phyloP scores from a whole-genome alignment of 805 yeast genomes.

The Cyberlindnera amylophila region DNA sequence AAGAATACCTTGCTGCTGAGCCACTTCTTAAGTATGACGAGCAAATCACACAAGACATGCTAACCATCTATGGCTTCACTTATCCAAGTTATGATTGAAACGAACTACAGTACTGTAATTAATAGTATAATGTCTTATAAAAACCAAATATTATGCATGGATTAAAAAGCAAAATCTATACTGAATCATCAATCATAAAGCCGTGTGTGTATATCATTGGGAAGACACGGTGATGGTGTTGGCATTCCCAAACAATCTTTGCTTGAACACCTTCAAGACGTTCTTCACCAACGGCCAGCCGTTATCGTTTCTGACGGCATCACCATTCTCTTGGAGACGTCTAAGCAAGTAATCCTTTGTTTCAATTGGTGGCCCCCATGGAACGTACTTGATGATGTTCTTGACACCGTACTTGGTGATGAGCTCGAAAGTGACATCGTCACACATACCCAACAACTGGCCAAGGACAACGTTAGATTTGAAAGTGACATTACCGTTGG shows the following conservation, averaged over 20 bases:
- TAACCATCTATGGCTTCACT: too few species aligned
- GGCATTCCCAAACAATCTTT: slow-evolving; percentile 24
- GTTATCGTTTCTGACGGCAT: slow-evolving; percentile 81
- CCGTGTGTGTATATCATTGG: too few species aligned
- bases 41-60: too few species aligned
- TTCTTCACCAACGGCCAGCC: slow-evolving; percentile 72
- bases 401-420: slow-evolving; percentile 58
- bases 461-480: slow-evolving; percentile 74
- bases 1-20: too few species aligned
- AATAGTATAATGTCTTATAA: too few species aligned
- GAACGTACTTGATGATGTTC: slow-evolving; percentile 88
- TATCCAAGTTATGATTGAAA: too few species aligned
- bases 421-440: slow-evolving; percentile 75
- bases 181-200: too few species aligned
- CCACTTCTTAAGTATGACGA: too few species aligned
- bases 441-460: slow-evolving; percentile 95
- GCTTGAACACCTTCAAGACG: slow-evolving; percentile 36
- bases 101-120: too few species aligned
- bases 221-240: neutral
- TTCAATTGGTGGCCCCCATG: slow-evolving; percentile 96
- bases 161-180: too few species aligned
- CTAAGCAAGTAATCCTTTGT: slow-evolving; percentile 86
- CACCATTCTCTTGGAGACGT: slow-evolving; percentile 94
- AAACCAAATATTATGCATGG: too few species aligned
- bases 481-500: slow-evolving; percentile 26